Evolutionary conservation across 805 yeast genomes (phyloP).

Genomic region (Yamadazyma phyllophila): DNA sequence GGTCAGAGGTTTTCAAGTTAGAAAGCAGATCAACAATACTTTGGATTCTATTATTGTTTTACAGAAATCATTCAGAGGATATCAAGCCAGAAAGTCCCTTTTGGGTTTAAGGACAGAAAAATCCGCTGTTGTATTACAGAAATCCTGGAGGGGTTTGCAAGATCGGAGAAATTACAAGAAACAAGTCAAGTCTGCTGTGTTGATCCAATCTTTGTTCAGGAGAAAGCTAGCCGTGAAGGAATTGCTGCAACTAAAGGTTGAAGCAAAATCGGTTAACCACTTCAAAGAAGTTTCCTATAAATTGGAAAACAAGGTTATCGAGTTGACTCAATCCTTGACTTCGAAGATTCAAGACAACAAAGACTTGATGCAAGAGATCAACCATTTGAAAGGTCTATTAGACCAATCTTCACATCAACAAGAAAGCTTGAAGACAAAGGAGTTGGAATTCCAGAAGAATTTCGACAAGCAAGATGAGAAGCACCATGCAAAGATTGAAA

Average conservation of each 20-base stretch:
- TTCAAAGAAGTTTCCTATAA: conserved; percentile 88
- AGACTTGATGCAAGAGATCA: conserved; percentile 61
- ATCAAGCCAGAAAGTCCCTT: conserved; percentile 50
- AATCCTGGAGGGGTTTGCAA: conserved; percentile 62
- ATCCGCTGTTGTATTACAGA: conserved; percentile 75
- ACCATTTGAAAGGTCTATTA: conserved; percentile 42
- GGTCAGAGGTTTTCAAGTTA: conserved; percentile 52
- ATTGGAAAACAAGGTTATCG: conserved; percentile 96
- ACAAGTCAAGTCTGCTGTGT: conserved; percentile 54
- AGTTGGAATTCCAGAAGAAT: conserved; percentile 48
- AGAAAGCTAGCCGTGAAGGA: conserved; percentile 69
- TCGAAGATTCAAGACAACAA: conserved; percentile 80
- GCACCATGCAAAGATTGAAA: conserved; percentile 48
- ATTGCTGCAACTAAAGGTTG: conserved; percentile 65
- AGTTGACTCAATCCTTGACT: conserved; percentile 82
- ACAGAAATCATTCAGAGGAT: conserved; percentile 53
- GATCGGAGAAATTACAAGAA: conserved; percentile 55
- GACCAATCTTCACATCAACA: conserved; percentile 54
- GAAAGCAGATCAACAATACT: conserved; percentile 37
- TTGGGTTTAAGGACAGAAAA: conserved; percentile 48
- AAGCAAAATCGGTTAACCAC: conserved; percentile 88
- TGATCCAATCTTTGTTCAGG: conserved; percentile 76
- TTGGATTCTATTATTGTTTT: conserved; percentile 38
- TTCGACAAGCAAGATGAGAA: conserved; percentile 43
- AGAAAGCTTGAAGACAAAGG: conserved; percentile 53